Base-by-base conservation (phyloP, 768 basidiomycete genomes). In the Suillus placidus region DNA sequence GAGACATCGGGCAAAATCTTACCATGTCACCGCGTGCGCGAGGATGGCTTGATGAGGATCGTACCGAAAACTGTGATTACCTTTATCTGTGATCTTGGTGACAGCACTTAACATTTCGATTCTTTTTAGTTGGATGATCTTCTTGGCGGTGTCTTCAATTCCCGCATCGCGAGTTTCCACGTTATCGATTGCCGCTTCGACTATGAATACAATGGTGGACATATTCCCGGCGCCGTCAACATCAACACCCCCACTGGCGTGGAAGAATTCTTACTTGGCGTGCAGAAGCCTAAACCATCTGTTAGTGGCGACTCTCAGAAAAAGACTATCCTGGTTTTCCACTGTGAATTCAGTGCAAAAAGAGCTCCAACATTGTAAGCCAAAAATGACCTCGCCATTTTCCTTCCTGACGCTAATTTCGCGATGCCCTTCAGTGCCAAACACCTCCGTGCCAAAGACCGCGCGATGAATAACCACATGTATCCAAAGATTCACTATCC, bases 161-260 rank as follows among this genome's bases (percentile, higher is more conserved):
- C 84, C 23, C 79, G 84, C 66, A 87, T 97, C 64, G 81, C 84
- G 45, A 82, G 87, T 55, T 97, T 83, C 76, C 85, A 91, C 70
- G 79, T 99, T 64, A 90, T 99, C 70, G 97, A 99, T 79, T 99
- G 97, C 77, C 92, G 97, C 51, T 99, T 99, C 77, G 94, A 95
- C 68, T 99, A 97, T 73, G 97, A 99, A 79, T 98, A 90, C 77
- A 83, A 84, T 58, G 97, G 97, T 10, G 97, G 97, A 0, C 97
- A 99, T 80, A 87, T 99, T 69, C 86, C 87, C 12, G 92, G 95
- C 16, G 96, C 97, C 8, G 83, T 95, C 75, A 99, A 98, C 76
- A 88, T 99, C 73, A 94, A 94, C 75, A 92, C 89, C 18, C 89
- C 89, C 14, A 76, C 83, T 35, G 88, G 85, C 55, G 85, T 98